These are phyloP conservation scores for Cyberlindnera bimundalis DNA, from an alignment of 805 yeast genomes.

Conservation along the genomic window DNA sequence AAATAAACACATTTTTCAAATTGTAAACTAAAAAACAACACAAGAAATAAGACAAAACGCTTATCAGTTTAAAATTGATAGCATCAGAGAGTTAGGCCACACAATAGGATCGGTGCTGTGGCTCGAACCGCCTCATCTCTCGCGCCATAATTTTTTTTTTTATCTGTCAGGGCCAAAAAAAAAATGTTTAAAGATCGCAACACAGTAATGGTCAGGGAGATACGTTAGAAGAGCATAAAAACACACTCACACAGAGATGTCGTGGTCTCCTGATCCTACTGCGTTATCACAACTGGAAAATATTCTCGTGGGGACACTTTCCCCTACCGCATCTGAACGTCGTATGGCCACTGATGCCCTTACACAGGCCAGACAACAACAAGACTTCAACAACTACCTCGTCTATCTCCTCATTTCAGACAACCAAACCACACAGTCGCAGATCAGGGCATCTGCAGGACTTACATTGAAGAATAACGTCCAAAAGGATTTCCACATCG, in stretches of 20 bases:
- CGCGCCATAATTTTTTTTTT: not conserved
- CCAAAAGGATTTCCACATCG: constrained; percentile 35
- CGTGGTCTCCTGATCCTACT: constrained; percentile 69
- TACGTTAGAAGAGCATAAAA: too few species aligned
- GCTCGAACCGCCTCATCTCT: constrained; percentile 4
- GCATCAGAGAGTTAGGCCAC: too few species aligned
- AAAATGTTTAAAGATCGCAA: not conserved
- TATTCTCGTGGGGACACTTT: constrained; percentile 69
- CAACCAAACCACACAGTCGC: constrained; percentile 41
- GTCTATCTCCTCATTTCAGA: constrained; percentile 61
- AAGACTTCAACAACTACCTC: constrained; percentile 80
- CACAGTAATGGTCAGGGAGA: too few species aligned
- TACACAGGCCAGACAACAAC: constrained; percentile 61
- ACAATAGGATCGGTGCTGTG: too few species aligned
- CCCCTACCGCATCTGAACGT: constrained; percentile 53
- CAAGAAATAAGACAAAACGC: too few species aligned
- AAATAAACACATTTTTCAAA: too few species aligned
- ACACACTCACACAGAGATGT: constrained; percentile 26
- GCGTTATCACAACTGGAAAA: constrained; percentile 61
- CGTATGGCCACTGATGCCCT: constrained; percentile 70
- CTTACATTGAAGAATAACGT: constrained; percentile 75
- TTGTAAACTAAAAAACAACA: too few species aligned
- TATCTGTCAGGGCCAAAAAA: not conserved
- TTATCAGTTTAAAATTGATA: too few species aligned
- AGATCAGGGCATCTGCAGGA: constrained; percentile 85